Evolutionary conservation across 176 grass and related monocot genomes (phyloP).

Genomic region (Musa itinerans): DNA sequence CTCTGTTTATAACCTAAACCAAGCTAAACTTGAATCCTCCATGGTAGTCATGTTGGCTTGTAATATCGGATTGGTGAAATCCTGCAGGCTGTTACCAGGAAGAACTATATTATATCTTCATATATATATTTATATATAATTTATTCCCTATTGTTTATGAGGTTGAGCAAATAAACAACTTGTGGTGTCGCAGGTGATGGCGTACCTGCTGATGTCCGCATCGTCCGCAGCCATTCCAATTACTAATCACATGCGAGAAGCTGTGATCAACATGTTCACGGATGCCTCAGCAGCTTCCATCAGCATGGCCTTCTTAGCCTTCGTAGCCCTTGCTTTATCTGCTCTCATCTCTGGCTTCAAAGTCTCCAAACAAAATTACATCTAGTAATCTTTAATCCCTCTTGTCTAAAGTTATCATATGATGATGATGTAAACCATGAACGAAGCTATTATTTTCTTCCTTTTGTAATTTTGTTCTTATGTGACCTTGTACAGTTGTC

Average conservation of each 20-base stretch:
- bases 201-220: slow-evolving; percentile 80
- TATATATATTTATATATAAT: not conserved
- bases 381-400: not conserved
- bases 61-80: not conserved
- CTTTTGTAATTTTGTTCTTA: not conserved
- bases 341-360: slow-evolving; percentile 77
- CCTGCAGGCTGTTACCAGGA: not conserved
- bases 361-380: slow-evolving; percentile 63
- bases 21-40: not conserved
- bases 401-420: not conserved
- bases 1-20: not conserved
- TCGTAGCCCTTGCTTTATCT: slow-evolving; percentile 58
- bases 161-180: slow-evolving; percentile 1
- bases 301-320: slow-evolving; percentile 90
- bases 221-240: slow-evolving; percentile 69
- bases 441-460: not conserved
- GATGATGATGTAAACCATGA: not conserved
- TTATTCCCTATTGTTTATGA: not conserved
- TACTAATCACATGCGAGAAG: slow-evolving; percentile 71
- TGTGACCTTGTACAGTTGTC: not conserved
- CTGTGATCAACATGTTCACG: slow-evolving; percentile 56
- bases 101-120: not conserved
- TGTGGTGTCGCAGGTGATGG: slow-evolving; percentile 36
- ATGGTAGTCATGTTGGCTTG: not conserved
- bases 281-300: slow-evolving; percentile 81